Conservation (phyloP, 805 yeast genomes). For the Nakazawaea pomicola region DNA sequence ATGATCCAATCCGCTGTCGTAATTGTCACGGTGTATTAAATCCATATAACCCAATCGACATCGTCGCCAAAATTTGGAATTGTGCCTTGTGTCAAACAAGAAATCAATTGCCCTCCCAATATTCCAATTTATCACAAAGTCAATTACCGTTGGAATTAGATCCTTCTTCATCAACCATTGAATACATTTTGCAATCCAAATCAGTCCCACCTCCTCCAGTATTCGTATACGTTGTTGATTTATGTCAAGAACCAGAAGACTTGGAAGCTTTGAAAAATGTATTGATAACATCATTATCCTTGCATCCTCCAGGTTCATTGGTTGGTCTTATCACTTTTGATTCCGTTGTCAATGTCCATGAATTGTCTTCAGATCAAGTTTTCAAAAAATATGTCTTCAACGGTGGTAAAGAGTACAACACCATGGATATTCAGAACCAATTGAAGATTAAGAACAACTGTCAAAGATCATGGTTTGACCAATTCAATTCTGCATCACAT, state of each 20-base stretch:
- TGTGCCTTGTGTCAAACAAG: conserved; percentile 80
- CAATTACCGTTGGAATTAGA: conserved; percentile 78
- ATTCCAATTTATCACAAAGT: conserved; percentile 68
- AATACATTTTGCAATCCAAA: conserved; percentile 68
- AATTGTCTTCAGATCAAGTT: conserved; percentile 62
- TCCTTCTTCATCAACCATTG: conserved; percentile 68
- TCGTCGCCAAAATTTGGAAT: conserved; percentile 71
- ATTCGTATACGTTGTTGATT: conserved; percentile 79
- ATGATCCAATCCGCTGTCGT: conserved; percentile 83
- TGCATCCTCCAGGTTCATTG: conserved; percentile 85
- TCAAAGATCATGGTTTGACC: conserved; percentile 31
- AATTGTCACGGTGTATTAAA: conserved; percentile 83
- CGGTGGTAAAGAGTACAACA: conserved; percentile 77
- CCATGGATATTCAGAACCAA: conserved; percentile 30
- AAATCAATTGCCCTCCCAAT: conserved; percentile 79
- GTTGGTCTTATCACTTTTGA: conserved; percentile 88
- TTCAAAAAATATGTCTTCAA: conserved; percentile 78
- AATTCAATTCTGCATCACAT: conserved; percentile 30
- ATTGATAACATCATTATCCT: conserved; percentile 64
- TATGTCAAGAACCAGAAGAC: conserved; percentile 87
- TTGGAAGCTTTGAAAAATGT: conserved; percentile 79
- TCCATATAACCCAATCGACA: conserved; percentile 80
- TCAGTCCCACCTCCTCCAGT: conserved; percentile 73
- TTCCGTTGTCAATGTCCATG: conserved; percentile 87
- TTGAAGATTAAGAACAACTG: conserved; percentile 31